Base-by-base conservation (phyloP, 768 basidiomycete species). In the Lactifluus pinguis region DNA sequence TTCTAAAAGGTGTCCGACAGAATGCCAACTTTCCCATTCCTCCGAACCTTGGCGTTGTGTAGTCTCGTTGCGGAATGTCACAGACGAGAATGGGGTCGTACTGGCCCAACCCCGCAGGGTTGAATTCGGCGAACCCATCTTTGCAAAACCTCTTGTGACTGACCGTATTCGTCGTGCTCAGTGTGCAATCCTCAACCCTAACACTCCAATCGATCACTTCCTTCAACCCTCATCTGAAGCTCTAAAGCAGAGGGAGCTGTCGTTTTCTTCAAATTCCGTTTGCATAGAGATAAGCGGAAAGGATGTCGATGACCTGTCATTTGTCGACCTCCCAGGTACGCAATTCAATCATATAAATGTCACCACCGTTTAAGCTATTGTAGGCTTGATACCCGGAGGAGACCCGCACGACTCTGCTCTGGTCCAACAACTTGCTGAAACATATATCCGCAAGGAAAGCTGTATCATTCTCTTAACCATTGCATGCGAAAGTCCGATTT, bases 151-250 rank as follows among this genome's bases (percentile, higher is more conserved):
- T 0, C 67, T 77, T 0, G 86, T 89, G 2, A 85, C 88, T 59
- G 84, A 85, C 4, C 77, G 84, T 4, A 84, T 89, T 52, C 75
- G 83, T 14, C 76, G 83, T 0, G 87, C 87, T 0, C 86, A 87
- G 64, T 72, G 73, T 1, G 86, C 86, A 0, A 83, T 88, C 29
- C 74, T 88, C 6, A 86, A 85, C 56, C 86, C 86, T 0, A 74
- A 68, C 50, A 68, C 63, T 0, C 34, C 70, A 66, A 2, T 57
- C 70, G 1, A 53, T 48, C 3, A 53, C 47, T 83, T 82, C 61
- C 71, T 84, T 14, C 69, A 72, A 0, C 75, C 70, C 2, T 68
- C 69, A 3, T 71, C 74, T 11, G 75, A 74, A 5, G 70, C 72
- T 17, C 49, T 61, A 13, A 47, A 49, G 3, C 53, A 39, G 11